Evolutionary conservation across 306 rosid species (phyloP), one percentile per base, ranked within the genome.

Genomic region (Trifolium fragiferum): DNA sequence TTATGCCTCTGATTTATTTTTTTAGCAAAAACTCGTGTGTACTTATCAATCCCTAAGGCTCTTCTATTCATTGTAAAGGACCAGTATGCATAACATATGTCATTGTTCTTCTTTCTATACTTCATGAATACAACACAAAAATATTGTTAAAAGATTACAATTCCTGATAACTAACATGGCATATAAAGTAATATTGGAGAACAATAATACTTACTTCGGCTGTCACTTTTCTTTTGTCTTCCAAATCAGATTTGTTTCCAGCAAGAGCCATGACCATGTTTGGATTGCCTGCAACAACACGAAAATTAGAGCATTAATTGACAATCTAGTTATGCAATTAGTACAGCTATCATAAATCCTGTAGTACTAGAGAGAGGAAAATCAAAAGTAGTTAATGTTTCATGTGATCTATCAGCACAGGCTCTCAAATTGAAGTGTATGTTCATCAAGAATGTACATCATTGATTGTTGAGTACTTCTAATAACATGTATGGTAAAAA

Each of bases 201-300:
- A 20, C 64, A 53, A 70, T 38, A 23, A 35, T 21, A 74, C 90
- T 79, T 80, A 84, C 90, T 70, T 84, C 90, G 72, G 83, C 78
- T 37, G 86, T 84, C 80, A 87, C 88, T 59, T 82, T 78, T 74
- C 90, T 84, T 76, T 82, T 87, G 38, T 87, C 88, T 82, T 87
- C 90, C 82, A 87, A 80, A 70, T 87, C 90, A 77, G 83, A 78
- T 80, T 87, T 87, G 81, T 87, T 87, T 41, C 90, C 90, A 66
- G 90, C 88, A 61, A 87, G 72, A 61, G 88, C 90, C 84, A 84
- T 66, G 75, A 87, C 90, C 90, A 84, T 79, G 80, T 77, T 84
- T 20, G 90, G 88, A 68, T 87, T 87, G 44, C 90, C 90, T 87
- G 80, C n/a, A 82, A 77, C 78, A 71, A 66, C 41, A 65, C 23